Percentiles rank a stretch among this genome's conserved stretches.
Conservation (phyloP, 192 early-diverging fungal genomes). For the Coemansia sp. region DNA sequence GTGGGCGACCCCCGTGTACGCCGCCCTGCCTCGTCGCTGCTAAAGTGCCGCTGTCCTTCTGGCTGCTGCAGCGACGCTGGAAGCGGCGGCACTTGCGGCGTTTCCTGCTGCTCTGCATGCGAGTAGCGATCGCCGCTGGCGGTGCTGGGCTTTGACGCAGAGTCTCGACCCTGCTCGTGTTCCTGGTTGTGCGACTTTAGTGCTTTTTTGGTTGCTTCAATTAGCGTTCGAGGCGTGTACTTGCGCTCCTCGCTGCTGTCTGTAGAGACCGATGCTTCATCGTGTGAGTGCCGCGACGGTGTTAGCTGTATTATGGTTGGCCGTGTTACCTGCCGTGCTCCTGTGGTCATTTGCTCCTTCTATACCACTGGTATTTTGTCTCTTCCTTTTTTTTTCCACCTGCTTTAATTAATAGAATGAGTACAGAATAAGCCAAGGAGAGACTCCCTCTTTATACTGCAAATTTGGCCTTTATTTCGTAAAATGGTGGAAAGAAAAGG, state of each 20-base stretch:
- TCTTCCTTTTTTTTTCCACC: background rate
- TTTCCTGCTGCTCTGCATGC: background rate
- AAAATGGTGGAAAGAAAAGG: too few species aligned
- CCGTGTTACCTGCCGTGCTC: constrained; percentile 1
- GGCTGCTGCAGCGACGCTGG: background rate
- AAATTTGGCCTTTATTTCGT: too few species aligned
- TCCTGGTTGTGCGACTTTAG: constrained; percentile 12
- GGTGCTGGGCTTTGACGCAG: constrained; percentile 10
- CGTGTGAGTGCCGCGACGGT: constrained; percentile 11
- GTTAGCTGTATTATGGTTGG: constrained; percentile 42
- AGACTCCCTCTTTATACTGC: background rate
- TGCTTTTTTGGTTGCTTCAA: constrained; percentile 34
- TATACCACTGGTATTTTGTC: background rate
- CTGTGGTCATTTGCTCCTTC: constrained; percentile 2
- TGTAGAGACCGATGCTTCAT: background rate
- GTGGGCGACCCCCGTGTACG: background rate
- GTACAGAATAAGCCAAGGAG: background rate
- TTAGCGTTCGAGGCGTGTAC: constrained; percentile 43
- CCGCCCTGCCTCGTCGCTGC: background rate
- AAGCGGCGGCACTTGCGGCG: constrained; percentile 13
- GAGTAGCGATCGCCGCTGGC: background rate
- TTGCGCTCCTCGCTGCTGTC: constrained; percentile 3
- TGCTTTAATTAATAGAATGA: background rate
- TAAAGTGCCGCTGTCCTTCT: constrained; percentile 10
- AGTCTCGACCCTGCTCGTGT: constrained; percentile 38